Evolutionary conservation across 306 rosid species (phyloP).

Genomic region (Vigna angularis): DNA sequence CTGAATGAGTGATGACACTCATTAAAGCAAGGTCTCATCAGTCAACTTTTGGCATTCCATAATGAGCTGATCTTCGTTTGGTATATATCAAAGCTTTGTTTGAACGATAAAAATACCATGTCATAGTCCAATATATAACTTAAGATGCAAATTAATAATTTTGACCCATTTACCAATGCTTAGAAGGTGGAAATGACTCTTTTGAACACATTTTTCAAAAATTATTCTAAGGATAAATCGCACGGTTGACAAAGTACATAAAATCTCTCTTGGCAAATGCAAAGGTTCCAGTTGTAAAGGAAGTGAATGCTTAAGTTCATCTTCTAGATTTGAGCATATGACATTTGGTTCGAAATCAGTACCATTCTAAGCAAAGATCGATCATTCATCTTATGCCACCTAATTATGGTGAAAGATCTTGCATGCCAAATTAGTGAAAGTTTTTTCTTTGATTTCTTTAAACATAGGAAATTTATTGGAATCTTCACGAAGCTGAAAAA

Average conservation of each 20-base stretch:
- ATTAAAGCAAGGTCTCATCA: slow-evolving; percentile 1
- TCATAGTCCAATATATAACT: slow-evolving; percentile 66
- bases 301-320: slow-evolving; percentile 59
- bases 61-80: slow-evolving; percentile 51
- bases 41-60: slow-evolving; percentile 56
- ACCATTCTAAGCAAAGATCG: slow-evolving; percentile 77
- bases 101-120: slow-evolving; percentile 51
- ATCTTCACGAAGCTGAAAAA: slow-evolving; percentile 19
- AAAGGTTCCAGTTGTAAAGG: slow-evolving; percentile 59
- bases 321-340: slow-evolving; percentile 53
- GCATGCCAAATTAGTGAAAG: slow-evolving; percentile 58
- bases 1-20: too few relatives aligned
- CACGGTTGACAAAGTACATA: slow-evolving; percentile 56
- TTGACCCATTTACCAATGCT: slow-evolving; percentile 63
- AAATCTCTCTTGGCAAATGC: slow-evolving; percentile 53
- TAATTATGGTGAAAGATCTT: slow-evolving; percentile 66
- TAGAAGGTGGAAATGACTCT: slow-evolving; percentile 41
- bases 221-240: slow-evolving; percentile 64
- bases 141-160: slow-evolving; percentile 53
- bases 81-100: slow-evolving; percentile 59
- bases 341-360: slow-evolving; percentile 63
- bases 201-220: slow-evolving; percentile 47
- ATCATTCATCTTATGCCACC: slow-evolving; percentile 50
- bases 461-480: slow-evolving; percentile 44
- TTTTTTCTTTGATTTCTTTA: slow-evolving; percentile 53